Percentiles rank a stretch among this genome's conserved stretches.
phyloP scores from a whole-genome alignment of 2,329 filamentous ascomycete species.

The Rhinocladiella similis region DNA sequence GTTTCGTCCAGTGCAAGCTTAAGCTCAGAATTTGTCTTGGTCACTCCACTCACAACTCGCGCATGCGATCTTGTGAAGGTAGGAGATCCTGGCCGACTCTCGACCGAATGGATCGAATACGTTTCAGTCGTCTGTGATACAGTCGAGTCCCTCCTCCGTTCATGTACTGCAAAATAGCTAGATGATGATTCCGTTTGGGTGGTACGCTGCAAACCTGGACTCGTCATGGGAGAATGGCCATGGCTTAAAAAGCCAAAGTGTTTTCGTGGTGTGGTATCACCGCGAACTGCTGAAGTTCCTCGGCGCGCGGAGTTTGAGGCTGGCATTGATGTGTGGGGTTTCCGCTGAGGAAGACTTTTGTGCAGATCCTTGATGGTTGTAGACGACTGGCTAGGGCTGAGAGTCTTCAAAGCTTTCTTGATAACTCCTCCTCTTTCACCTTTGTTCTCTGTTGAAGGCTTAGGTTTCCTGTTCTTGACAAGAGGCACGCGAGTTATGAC shows the following conservation, averaged over 20 bases:
- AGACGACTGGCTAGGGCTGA: slow-evolving; percentile 29
- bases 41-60: slow-evolving; percentile 45
- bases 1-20: slow-evolving; percentile 37
- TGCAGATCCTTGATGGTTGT: slow-evolving; percentile 23
- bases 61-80: slow-evolving; percentile 41
- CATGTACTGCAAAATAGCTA: slow-evolving; percentile 39
- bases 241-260: slow-evolving; percentile 16
- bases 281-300: slow-evolving; percentile 12
- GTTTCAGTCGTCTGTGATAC: slow-evolving; percentile 43
- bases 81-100: slow-evolving; percentile 40
- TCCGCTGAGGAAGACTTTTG: slow-evolving; percentile 9
- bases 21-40: slow-evolving; percentile 43
- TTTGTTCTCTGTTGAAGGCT: slow-evolving; percentile 12
- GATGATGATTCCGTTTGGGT: slow-evolving; percentile 16
- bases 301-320: slow-evolving; percentile 9
- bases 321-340: slow-evolving; percentile 6
- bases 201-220: slow-evolving; percentile 20
- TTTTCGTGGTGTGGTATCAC: slow-evolving; percentile 17
- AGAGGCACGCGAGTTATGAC: slow-evolving; percentile 18
- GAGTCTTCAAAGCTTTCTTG: slow-evolving; percentile 28
- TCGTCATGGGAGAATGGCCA: slow-evolving; percentile 22
- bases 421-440: slow-evolving; percentile 24
- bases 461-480: slow-evolving; percentile 18
- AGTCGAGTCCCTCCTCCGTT: slow-evolving; percentile 42
- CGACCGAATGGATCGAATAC: slow-evolving; percentile 39